Percentiles rank a stretch among this genome's conserved stretches.
Conservation (phyloP, 805 yeast genomes). For the Wickerhamiella domercqiae region DNA sequence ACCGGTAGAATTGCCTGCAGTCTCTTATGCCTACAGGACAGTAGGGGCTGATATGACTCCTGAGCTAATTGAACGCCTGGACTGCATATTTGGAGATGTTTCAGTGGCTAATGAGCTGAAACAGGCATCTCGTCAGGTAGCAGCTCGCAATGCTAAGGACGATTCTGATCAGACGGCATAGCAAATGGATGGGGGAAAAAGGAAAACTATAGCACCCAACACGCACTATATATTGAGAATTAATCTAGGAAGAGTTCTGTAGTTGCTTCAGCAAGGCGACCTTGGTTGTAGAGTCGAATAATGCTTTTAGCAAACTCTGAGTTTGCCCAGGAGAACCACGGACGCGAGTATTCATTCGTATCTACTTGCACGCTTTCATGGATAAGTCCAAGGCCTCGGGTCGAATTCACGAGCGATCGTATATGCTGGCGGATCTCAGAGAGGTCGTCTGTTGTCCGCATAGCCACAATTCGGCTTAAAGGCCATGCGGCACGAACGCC, state of each 20-base stretch:
- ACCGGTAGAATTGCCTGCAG: constrained; percentile 14
- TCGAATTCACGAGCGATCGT: constrained; percentile 37
- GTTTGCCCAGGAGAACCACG: constrained; percentile 94
- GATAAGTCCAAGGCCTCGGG: constrained; percentile 65
- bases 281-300: constrained; percentile 50
- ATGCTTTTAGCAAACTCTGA: constrained; percentile 82
- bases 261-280: constrained; percentile 11
- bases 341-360: constrained; percentile 44
- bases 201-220: too few relatives aligned
- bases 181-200: too few relatives aligned
- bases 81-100: constrained; percentile 7
- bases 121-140: constrained; percentile 14
- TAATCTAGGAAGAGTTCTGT: constrained; percentile 5
- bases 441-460: constrained; percentile 61
- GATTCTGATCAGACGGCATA: too few relatives aligned
- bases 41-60: neutral
- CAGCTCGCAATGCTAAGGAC: neutral
- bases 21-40: constrained; percentile 6
- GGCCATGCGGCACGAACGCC: constrained; percentile 82
- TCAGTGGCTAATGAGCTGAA: constrained; percentile 11
- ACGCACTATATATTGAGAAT: too few relatives aligned
- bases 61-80: constrained; percentile 5
- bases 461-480: constrained; percentile 61
- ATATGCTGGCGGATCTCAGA: constrained; percentile 43
- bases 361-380: constrained; percentile 70